phyloP scores from a whole-genome alignment of 1,139 yeast genomes.

The Zygoascus hellenicus region DNA sequence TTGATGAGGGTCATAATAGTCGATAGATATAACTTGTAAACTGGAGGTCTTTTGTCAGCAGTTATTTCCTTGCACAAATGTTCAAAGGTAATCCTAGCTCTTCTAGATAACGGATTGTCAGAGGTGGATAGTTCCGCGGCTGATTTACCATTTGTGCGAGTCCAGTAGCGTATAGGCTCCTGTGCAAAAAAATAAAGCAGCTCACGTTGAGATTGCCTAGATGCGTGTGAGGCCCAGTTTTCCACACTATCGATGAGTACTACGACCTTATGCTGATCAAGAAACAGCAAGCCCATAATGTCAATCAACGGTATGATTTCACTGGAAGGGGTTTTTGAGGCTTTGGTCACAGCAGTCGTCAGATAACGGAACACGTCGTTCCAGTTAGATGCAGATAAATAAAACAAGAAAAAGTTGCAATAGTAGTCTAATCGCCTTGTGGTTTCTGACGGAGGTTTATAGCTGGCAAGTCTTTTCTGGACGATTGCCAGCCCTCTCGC shows the following conservation, averaged over 20 bases:
- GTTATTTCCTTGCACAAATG: conserved; percentile 3
- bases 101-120: conserved; percentile 16
- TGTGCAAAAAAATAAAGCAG: conserved; percentile 48
- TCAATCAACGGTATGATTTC: conserved; percentile 49
- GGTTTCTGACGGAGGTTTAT: conserved; percentile 9
- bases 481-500: background rate
- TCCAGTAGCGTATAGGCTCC: conserved; percentile 49
- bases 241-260: conserved; percentile 40
- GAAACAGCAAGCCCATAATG: conserved; percentile 45
- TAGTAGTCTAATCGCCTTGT: conserved; percentile 42
- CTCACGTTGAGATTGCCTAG: conserved; percentile 51
- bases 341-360: conserved; percentile 1
- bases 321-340: conserved; percentile 5
- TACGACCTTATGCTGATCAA: conserved; percentile 39
- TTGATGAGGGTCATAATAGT: conserved; percentile 3
- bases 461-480: conserved; percentile 1
- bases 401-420: conserved; percentile 44
- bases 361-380: conserved; percentile 28
- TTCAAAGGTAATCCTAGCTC: background rate
- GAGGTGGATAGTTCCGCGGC: conserved; percentile 32
- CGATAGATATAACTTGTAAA: conserved; percentile 1
- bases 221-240: conserved; percentile 39
- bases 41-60: background rate
- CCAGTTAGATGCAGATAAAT: conserved; percentile 53
- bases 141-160: conserved; percentile 52